Conservation (phyloP, 1,139 yeast species). For the Hansenula sp. region DNA sequence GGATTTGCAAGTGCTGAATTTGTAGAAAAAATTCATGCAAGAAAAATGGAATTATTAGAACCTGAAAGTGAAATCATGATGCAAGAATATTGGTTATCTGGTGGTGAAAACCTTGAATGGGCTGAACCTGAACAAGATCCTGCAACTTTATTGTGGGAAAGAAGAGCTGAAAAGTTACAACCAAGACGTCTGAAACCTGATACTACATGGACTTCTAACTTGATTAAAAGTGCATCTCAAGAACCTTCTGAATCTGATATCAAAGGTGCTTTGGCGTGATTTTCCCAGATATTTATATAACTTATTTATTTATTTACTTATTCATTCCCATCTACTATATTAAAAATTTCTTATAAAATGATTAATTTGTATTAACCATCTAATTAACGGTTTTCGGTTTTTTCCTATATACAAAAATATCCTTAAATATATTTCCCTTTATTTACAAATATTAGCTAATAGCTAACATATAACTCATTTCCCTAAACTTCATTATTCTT, state of each 20-base stretch:
- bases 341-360: too few species aligned
- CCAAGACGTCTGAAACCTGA: slow-evolving; percentile 10
- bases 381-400: too few species aligned
- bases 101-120: slow-evolving; percentile 71
- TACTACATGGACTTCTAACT: slow-evolving; percentile 16
- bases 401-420: not conserved
- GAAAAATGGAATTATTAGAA: slow-evolving; percentile 33
- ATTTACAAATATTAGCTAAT: too few species aligned
- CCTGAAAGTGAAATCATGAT: slow-evolving; percentile 48
- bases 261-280: not conserved
- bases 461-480: not conserved
- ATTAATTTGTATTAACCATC: too few species aligned
- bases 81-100: slow-evolving; percentile 67
- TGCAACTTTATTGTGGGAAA: slow-evolving; percentile 53
- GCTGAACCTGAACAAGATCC: slow-evolving; percentile 73
- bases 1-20: slow-evolving; percentile 32
- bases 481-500: not conserved
- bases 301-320: too few species aligned
- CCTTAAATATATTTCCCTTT: not conserved
- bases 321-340: too few species aligned
- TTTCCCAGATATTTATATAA: too few species aligned
- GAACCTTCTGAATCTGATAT: not conserved
- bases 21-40: slow-evolving; percentile 18
- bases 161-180: slow-evolving; percentile 15
- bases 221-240: not conserved